Evolutionary conservation across 2,329 filamentous ascomycete genomes (phyloP).

Genomic region (Zymoseptoria passerinii): DNA sequence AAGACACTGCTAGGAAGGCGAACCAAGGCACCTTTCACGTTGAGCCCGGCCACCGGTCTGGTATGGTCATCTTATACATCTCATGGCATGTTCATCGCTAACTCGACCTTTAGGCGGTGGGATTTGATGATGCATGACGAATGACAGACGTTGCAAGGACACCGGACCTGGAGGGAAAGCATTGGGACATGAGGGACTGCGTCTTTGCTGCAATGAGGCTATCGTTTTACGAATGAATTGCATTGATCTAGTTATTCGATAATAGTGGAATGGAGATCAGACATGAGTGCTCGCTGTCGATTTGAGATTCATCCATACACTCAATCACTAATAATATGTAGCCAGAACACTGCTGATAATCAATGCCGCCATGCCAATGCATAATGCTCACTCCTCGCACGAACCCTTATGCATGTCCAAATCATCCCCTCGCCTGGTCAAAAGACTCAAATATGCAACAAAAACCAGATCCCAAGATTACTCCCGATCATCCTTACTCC

Average conservation of each 20-base stretch:
- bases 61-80: slow-evolving; percentile 6
- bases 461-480: not conserved
- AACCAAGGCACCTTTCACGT: slow-evolving; percentile 24
- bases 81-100: not conserved
- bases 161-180: not conserved
- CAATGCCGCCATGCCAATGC: not conserved
- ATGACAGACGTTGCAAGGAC: not conserved
- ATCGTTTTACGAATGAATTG: not conserved
- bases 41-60: slow-evolving; percentile 19
- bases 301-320: not conserved
- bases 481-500: not conserved
- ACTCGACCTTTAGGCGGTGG: not conserved
- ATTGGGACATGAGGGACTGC: not conserved
- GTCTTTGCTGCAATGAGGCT: not conserved
- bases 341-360: not conserved
- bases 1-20: slow-evolving; percentile 9
- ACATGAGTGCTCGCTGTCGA: not conserved
- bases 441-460: not conserved
- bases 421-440: not conserved
- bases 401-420: not conserved
- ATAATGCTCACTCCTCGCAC: not conserved
- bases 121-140: not conserved
- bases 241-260: too few relatives aligned
- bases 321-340: too few relatives aligned
- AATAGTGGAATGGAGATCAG: too few relatives aligned